Conservation (phyloP, 2,329 filamentous ascomycete genomes). For the Falciphora oryzae region DNA sequence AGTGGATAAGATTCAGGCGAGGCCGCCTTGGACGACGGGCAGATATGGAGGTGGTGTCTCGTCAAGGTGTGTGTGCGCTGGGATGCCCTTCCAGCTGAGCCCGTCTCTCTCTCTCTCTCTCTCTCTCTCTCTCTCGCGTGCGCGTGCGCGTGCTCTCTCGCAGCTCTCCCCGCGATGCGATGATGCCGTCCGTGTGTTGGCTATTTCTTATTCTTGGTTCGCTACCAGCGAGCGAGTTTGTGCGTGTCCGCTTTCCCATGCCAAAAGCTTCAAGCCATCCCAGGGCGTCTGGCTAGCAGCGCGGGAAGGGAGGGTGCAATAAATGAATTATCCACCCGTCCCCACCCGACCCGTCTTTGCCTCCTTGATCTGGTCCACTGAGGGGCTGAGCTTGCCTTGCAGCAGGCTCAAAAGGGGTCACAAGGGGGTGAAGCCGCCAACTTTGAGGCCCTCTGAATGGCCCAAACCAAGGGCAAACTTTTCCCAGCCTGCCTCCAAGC, state of each 20-base stretch:
- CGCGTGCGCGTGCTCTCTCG: no score
- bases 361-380: constrained; percentile 6
- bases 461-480: constrained; percentile 3
- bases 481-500: background rate
- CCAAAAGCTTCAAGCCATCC: background rate
- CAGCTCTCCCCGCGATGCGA: background rate
- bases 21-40: background rate
- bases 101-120: background rate
- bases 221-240: background rate
- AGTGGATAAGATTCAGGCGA: constrained; percentile 1
- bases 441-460: constrained; percentile 4
- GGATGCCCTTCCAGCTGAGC: background rate
- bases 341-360: background rate
- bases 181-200: background rate
- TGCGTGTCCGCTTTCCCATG: constrained; percentile 2
- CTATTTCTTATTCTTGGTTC: background rate
- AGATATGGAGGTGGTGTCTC: background rate
- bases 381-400: constrained; percentile 9
- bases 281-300: constrained; percentile 4
- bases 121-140: background rate
- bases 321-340: constrained; percentile 9
- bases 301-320: constrained; percentile 9
- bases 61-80: background rate
- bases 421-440: constrained; percentile 6
- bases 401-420: constrained; percentile 7